phyloP scores from a whole-genome alignment of 2,329 filamentous ascomycete genomes.

The Penicillium sp. region DNA sequence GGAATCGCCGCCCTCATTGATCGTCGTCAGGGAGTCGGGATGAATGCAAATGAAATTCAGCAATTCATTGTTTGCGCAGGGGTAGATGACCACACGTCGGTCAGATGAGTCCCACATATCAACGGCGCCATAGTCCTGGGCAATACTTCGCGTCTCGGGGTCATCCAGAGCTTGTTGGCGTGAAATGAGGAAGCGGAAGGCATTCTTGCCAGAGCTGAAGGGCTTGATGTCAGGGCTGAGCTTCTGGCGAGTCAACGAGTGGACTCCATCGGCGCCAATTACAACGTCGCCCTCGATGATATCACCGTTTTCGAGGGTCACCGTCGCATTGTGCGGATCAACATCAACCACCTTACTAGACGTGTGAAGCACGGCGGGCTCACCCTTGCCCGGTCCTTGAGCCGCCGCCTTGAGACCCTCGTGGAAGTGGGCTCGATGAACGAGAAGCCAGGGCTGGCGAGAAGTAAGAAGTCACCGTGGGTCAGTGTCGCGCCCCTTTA shows the following conservation, averaged over 20 bases:
- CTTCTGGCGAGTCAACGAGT: constrained; percentile 27
- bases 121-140: constrained; percentile 34
- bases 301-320: constrained; percentile 45
- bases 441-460: constrained; percentile 44
- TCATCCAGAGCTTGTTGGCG: constrained; percentile 39
- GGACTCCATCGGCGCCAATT: constrained; percentile 52
- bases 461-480: background rate
- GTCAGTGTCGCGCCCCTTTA: too few species aligned
- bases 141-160: constrained; percentile 36
- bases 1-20: constrained; percentile 36
- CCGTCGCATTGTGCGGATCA: constrained; percentile 35
- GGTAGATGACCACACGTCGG: constrained; percentile 44
- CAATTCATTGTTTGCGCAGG: constrained; percentile 41
- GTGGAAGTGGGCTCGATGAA: constrained; percentile 51
- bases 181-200: constrained; percentile 52
- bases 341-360: constrained; percentile 42
- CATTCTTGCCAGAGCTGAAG: constrained; percentile 49
- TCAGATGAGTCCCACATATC: constrained; percentile 42
- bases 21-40: constrained; percentile 33
- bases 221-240: constrained; percentile 30
- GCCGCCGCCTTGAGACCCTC: constrained; percentile 47
- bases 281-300: constrained; percentile 45
- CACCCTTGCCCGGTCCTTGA: constrained; percentile 29
- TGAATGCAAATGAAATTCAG: constrained; percentile 52
- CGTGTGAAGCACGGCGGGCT: constrained; percentile 41